These are phyloP conservation scores for Chenopodium berlandieri DNA, from an alignment of 148 eudicot genomes.

Conservation along the genomic window DNA sequence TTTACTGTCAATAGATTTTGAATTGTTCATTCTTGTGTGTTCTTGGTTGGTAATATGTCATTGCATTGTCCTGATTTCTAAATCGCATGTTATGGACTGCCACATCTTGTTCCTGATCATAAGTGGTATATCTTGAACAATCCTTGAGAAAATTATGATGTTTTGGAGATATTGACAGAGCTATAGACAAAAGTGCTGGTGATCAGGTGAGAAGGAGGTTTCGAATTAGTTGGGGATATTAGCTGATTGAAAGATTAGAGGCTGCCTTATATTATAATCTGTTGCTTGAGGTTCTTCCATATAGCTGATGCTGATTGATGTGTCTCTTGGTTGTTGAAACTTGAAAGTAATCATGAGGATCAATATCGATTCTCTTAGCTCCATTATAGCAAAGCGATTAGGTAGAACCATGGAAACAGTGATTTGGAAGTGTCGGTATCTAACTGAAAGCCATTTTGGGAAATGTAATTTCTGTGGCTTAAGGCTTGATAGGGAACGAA, in stretches of 20 bases:
- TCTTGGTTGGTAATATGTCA: neutral
- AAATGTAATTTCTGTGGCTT: neutral
- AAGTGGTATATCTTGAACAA: neutral
- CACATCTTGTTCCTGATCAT: neutral
- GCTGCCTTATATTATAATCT: neutral
- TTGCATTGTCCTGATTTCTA: neutral
- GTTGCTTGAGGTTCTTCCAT: neutral
- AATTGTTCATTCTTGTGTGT: neutral
- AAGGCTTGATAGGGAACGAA: neutral
- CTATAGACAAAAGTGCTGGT: neutral
- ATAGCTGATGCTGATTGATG: neutral
- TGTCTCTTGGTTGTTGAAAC: neutral
- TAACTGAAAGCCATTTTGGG: neutral
- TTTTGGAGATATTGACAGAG: neutral
- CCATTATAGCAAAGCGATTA: neutral
- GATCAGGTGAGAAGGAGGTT: neutral
- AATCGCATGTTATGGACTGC: neutral
- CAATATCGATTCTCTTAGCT: neutral
- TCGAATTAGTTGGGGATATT: neutral
- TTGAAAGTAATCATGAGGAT: neutral
- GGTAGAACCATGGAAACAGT: neutral
- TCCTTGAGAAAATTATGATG: neutral
- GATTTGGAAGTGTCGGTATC: neutral
- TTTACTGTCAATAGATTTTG: slow-evolving; percentile 1
- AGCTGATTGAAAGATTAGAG: neutral